Evolutionary conservation across 192 early-diverging fungal species (phyloP), one percentile per base, ranked within the genome.

Genomic region (Coemansia sp.): DNA sequence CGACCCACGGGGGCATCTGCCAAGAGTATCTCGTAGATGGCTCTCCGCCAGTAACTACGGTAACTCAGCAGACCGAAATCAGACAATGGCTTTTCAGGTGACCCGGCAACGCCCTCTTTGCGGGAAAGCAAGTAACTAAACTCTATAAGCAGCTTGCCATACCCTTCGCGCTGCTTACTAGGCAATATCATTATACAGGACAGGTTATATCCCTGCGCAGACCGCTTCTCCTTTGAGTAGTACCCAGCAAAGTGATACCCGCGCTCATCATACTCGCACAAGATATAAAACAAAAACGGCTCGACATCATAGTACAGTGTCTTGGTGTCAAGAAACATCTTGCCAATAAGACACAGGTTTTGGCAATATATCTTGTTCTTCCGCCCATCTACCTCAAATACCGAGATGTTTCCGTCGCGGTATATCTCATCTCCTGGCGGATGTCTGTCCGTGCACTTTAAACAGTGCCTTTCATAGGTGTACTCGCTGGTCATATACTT

Each of bases 381-480:
- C 13, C 92, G 77, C 6, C 96, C 96, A 54, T 98, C 96, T 3
- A 98, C 92, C 60, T 98, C 96, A 67, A 97, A 98, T 19, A 97
- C 84, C 11, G 85, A 85, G 17, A 99, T 64, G 11, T 79, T 77
- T n/a, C 81, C 87, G 55, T 97, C 90, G 28, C 94, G 78, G 64
- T 97, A 97, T 26, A 98, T 95, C 55, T 97, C 93, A 55, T 95
- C 89, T 13, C 96, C 96, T n/a, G 96, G 96, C 9, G 96, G 96
- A 50, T 89, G 81, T 32, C 70, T 73, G 38, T 85, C 71, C 1
- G 67, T 50, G 61, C 95, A 97, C 53, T 97, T 95, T 68, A 81
- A 67, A 69, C 87, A 83, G 44, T 99, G 96, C 34, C 94, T 77
- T 7, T 73, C 73, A 23, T 87, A 83, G 26, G 86, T 82, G 66